Evolutionary conservation across 371 early-diverging fungal genomes (phyloP).

Genomic region (Funneliformis caledonium): DNA sequence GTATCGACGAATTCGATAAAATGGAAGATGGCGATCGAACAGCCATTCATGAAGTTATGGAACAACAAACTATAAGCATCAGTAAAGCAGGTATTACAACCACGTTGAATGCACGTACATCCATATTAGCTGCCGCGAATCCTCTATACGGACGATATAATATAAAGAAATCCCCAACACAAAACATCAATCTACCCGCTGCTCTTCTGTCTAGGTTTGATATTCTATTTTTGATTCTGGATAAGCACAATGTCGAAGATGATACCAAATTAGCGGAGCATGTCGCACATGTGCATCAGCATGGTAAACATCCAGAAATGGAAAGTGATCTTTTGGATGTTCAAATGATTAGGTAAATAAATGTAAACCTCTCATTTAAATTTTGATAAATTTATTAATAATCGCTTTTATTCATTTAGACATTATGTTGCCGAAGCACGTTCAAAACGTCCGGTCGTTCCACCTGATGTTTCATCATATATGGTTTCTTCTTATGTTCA

Average conservation of each 20-base stretch:
- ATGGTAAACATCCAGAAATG: constrained; percentile 73
- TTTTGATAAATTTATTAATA: constrained; percentile 6
- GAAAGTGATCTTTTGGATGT: constrained; percentile 72
- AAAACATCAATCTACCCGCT: constrained; percentile 97
- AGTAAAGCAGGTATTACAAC: constrained; percentile 95
- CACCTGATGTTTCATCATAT: constrained; percentile 78
- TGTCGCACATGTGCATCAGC: constrained; percentile 90
- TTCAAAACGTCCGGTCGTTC: constrained; percentile 73
- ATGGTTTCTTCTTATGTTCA: constrained; percentile 89
- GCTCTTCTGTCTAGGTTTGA: constrained; percentile 98
- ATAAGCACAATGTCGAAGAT: constrained; percentile 75
- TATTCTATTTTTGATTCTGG: constrained; percentile 90
- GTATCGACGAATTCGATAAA: constrained; percentile 96
- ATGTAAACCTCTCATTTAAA: constrained; percentile 24
- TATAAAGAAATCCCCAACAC: constrained; percentile 73
- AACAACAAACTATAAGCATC: constrained; percentile 94
- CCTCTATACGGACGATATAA: constrained; percentile 89
- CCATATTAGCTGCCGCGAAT: constrained; percentile 92
- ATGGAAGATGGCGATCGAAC: constrained; percentile 91
- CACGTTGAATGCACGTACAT: constrained; percentile 89
- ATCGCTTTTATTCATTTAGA: constrained; percentile 46
- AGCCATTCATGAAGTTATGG: constrained; percentile 96
- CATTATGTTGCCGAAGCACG: constrained; percentile 89
- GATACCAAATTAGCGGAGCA: constrained; percentile 86
- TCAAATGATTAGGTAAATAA: constrained; percentile 64